Evolutionary conservation across 495 filamentous ascomycete genomes (phyloP), one percentile per base, ranked within the genome.

Genomic region (Talaromyces trachyspermus): DNA sequence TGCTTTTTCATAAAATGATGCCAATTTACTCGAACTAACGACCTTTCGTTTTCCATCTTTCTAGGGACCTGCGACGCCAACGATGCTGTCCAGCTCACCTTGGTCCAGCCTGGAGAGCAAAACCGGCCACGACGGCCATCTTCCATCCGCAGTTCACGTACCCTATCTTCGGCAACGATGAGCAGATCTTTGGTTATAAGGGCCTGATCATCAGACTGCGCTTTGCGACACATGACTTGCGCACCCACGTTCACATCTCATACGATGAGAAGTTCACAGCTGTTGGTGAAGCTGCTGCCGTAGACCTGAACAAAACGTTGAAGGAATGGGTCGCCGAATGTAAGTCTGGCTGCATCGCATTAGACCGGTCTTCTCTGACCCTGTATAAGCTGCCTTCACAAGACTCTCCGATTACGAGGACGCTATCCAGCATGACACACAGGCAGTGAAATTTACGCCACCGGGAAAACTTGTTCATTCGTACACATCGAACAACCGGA

Each of bases 91-190:
- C 65, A 76, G 20, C 72, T 94, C 52, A 84, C 84, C 8, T 65
- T 94, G 36, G 72, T 89, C 32, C 72, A 75, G 50, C 77, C 84
- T 1, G 64, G 69, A 10, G 61, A 73, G 5, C 70, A 27, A 75
- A 72, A 48, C 69, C 77, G 15, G 77, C 78, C 54, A 78, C 75
- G 3, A 55, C 85, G 24, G 70, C 74, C 15, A 75, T 71, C 45
- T 96, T 97, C 65, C 75, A 86, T 48, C 92, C 92, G 2, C 77
- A 76, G 55, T 92, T 91, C 63, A 95, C 89, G 15, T 95, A 95
- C 61, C 69, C 85, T 0, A 85, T 99, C 47, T 97, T 96, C 56
- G 91, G 89, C 57, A 83, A 96, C 12, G 82, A 88, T 0, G 89
- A 99, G 67, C 71, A 69, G 12, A 91, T 99, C 42, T 91, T 95